Percentiles rank a stretch among this genome's conserved stretches.
Evolutionary conservation across 2,329 filamentous ascomycete species (phyloP).

Genomic region (Pseudocercospora crystallina): DNA sequence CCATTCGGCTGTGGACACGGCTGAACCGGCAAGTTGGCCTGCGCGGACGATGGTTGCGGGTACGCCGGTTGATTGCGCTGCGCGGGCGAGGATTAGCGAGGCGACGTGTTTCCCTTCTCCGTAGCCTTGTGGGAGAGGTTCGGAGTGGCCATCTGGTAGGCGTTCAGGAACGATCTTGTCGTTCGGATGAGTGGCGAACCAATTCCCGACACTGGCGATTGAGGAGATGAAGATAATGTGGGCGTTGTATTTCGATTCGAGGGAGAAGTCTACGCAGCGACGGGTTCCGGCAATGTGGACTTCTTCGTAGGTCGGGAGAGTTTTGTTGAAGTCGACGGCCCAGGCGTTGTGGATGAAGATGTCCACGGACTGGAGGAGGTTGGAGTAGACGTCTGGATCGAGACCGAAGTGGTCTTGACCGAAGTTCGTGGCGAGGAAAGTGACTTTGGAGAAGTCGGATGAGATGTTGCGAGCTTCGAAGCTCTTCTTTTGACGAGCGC

Average conservation of each 20-base stretch:
- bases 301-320: conserved; percentile 33
- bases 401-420: conserved; percentile 30
- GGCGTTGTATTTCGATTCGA: conserved; percentile 24
- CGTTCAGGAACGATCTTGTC: conserved; percentile 33
- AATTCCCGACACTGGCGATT: conserved; percentile 37
- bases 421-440: conserved; percentile 29
- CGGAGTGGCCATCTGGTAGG: conserved; percentile 28
- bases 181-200: conserved; percentile 15
- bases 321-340: conserved; percentile 41
- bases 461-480: conserved; percentile 24
- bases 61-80: conserved; percentile 29
- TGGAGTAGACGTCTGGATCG: conserved; percentile 19
- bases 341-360: conserved; percentile 40
- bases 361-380: conserved; percentile 26
- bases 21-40: conserved; percentile 31
- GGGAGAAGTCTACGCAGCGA: conserved; percentile 30
- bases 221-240: conserved; percentile 42
- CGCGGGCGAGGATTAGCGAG: conserved; percentile 32
- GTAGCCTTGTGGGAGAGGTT: conserved; percentile 38
- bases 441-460: conserved; percentile 28
- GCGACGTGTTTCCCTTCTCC: conserved; percentile 41
- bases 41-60: conserved; percentile 26
- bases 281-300: conserved; percentile 33
- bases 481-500: conserved; percentile 23
- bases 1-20: conserved; percentile 36